Base-by-base conservation (phyloP, 441 rosid genomes). In the Populus hybrid region DNA sequence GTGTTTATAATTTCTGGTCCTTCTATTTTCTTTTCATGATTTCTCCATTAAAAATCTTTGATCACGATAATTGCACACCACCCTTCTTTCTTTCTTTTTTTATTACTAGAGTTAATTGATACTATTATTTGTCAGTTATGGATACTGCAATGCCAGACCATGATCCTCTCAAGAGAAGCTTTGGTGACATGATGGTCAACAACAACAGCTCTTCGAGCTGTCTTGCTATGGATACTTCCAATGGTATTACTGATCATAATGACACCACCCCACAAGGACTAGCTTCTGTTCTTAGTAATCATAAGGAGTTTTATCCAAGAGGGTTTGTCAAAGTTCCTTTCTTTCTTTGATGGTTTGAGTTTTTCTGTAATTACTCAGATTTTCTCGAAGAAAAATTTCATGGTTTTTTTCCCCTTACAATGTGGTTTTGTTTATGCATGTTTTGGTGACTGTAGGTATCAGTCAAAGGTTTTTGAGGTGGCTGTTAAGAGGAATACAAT, bases 401-500 rank as follows among this genome's bases (percentile, higher is more conserved):
- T 53, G 14, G 5, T 21, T 76, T 76, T 36, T 36, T 53, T 2
- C 31, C 31, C 31, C 18, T 11, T 28, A 53, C 7, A 53, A 53
- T 53, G n/a, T 53, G n/a, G 61, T 29, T 73, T 9, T 59, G 79
- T 10, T 9, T 31, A 7, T 53, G 56, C 23, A 4, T 74, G 66
- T 64, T 80, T 70, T 75, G 4, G 76, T 68, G 76, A 71, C 28
- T 74, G 77, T 81, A 89, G 95, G 64, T 87, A 91, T 82, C 96
- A 91, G 79, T 35, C 77, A 82, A 81, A 85, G 69, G 87, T 92
- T 68, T 91, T 81, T 76, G 97, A 92, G 79, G 92, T 87, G 86
- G 93, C 97, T 26, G 83, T 74, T 87, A 79, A 79, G 83, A 92
- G 87, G 82, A 94, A 96, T 83, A 84, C 87, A 24, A 89, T 96